These are phyloP conservation scores for Mucor mucedo DNA, from an alignment of 371 early-diverging fungal species.

Conservation along the genomic window DNA sequence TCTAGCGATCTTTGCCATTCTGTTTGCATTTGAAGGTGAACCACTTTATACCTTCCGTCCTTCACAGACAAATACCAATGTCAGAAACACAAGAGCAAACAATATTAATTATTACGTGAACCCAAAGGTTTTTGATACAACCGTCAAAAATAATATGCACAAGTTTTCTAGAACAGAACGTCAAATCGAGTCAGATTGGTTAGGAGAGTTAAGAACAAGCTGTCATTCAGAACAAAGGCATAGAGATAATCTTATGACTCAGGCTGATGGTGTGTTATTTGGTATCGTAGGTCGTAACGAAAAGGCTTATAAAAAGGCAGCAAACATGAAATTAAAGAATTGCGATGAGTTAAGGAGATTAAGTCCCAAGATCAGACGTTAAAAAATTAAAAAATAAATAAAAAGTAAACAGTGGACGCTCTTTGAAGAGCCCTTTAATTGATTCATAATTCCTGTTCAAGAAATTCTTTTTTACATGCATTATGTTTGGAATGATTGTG, in stretches of 20 bases:
- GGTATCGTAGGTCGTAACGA: conserved; percentile 44
- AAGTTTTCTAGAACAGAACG: conserved; percentile 38
- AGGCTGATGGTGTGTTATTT: conserved; percentile 44
- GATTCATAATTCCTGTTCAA: no score
- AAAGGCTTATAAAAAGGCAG: conserved; percentile 39
- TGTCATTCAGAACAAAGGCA: conserved; percentile 45
- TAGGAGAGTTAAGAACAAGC: conserved; percentile 33
- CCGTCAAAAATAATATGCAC: conserved; percentile 19
- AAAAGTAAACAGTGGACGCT: no score
- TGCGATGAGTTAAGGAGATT: conserved; percentile 47
- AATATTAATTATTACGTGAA: conserved; percentile 54
- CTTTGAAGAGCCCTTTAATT: no score
- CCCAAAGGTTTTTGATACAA: conserved; percentile 28
- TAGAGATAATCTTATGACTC: conserved; percentile 29
- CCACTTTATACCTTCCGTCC: conserved; percentile 47
- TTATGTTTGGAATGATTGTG: no score
- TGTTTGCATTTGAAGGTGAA: conserved; percentile 30
- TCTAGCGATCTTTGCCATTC: conserved; percentile 13
- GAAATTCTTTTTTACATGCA: no score
- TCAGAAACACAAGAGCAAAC: conserved; percentile 39
- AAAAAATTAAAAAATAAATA: not conserved
- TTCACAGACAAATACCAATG: conserved; percentile 34
- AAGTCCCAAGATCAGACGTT: conserved; percentile 13
- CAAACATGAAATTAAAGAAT: conserved; percentile 36
- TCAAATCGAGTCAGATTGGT: conserved; percentile 47